Conservation (phyloP, 257 asterid species). For the Solanum dulcamara region DNA sequence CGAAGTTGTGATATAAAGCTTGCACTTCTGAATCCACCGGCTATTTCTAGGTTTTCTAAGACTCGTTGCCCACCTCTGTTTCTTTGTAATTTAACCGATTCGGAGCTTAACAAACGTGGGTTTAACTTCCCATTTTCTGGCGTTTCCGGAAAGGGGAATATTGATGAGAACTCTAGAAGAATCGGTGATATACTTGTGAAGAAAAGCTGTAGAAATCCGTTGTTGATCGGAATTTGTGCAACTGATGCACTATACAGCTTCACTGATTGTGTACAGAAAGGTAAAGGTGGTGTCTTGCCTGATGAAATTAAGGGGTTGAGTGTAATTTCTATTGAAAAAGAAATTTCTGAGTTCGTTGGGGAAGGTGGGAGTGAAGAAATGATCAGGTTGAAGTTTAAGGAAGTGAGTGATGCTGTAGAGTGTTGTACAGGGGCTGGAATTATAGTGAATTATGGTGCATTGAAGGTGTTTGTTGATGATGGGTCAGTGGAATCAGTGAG, state of each 20-base stretch:
- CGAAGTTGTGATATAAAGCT: slow-evolving; percentile 67
- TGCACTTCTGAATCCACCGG: slow-evolving; percentile 62
- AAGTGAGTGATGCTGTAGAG: slow-evolving; percentile 25
- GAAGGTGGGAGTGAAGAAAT: slow-evolving; percentile 30
- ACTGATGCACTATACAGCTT: slow-evolving; percentile 41
- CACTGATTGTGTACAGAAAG: slow-evolving; percentile 30
- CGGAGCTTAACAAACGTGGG: slow-evolving; percentile 30
- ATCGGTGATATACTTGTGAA: slow-evolving; percentile 46
- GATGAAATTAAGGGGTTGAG: slow-evolving; percentile 43
- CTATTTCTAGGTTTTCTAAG: slow-evolving; percentile 31
- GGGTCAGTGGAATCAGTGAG: slow-evolving; percentile 26
- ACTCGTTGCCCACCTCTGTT: slow-evolving; percentile 48
- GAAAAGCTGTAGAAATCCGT: slow-evolving; percentile 43
- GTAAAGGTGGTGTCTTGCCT: slow-evolving; percentile 40
- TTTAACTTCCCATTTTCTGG: slow-evolving; percentile 47
- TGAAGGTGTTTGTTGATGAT: slow-evolving; percentile 44
- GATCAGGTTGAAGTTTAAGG: slow-evolving; percentile 39
- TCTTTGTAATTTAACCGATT: slow-evolving; percentile 30
- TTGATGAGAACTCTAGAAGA: slow-evolving; percentile 50
- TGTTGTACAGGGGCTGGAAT: slow-evolving; percentile 41
- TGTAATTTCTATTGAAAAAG: slow-evolving; percentile 35
- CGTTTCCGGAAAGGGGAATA: slow-evolving; percentile 15
- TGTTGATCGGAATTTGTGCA: slow-evolving; percentile 64
- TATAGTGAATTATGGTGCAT: slow-evolving; percentile 54
- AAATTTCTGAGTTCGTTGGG: slow-evolving; percentile 36